phyloP scores from a whole-genome alignment of 2,329 filamentous ascomycete species.

The Myriangium duriaei region DNA sequence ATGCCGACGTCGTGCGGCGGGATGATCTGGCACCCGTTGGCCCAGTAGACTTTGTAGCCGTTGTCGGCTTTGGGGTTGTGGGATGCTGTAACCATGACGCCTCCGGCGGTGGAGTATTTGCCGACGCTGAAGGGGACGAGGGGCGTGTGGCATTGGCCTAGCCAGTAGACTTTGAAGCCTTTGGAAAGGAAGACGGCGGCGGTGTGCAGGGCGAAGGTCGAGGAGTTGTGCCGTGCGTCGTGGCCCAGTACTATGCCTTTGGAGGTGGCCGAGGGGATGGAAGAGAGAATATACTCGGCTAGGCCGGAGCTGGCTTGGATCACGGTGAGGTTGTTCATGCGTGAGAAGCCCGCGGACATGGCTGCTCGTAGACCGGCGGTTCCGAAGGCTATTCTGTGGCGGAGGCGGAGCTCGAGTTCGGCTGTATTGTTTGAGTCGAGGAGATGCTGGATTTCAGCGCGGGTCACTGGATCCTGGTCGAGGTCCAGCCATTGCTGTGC shows the following conservation, averaged over 20 bases:
- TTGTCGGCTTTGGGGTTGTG: slow-evolving; percentile 54
- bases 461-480: slow-evolving; percentile 42
- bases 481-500: slow-evolving; percentile 46
- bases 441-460: slow-evolving; percentile 42
- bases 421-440: slow-evolving; percentile 30
- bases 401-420: slow-evolving; percentile 42
- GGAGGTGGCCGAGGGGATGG: slow-evolving; percentile 25
- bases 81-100: slow-evolving; percentile 54
- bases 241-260: slow-evolving; percentile 47
- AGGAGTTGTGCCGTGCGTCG: slow-evolving; percentile 51
- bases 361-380: slow-evolving; percentile 50
- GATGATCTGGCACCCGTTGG: slow-evolving; percentile 54
- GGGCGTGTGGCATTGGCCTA: slow-evolving; percentile 47
- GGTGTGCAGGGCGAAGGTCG: slow-evolving; percentile 47
- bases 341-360: slow-evolving; percentile 52
- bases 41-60: slow-evolving; percentile 57
- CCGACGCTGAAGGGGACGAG: slow-evolving; percentile 49
- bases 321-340: slow-evolving; percentile 27
- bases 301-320: slow-evolving; percentile 51
- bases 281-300: slow-evolving; percentile 44
- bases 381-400: slow-evolving; percentile 47
- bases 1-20: slow-evolving; percentile 49
- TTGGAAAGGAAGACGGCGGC: slow-evolving; percentile 47
- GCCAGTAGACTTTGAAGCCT: slow-evolving; percentile 48
- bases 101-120: slow-evolving; percentile 41